These are phyloP conservation scores for Phytophthora chlamydospora DNA, from an alignment of 352 stramenopile species.

Conservation along the genomic window DNA sequence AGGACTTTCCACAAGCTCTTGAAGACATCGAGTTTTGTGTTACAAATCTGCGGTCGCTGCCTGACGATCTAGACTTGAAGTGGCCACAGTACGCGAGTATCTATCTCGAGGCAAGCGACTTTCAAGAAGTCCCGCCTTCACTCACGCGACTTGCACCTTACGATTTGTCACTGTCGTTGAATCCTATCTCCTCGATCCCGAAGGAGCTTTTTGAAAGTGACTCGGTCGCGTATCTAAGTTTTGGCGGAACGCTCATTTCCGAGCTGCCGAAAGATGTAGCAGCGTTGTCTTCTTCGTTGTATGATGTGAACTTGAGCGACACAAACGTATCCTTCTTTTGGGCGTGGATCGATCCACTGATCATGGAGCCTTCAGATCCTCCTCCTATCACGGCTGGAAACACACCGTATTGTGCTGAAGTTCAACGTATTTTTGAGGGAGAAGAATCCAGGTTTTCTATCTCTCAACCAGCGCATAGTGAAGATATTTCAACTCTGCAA, in stretches of 20 bases:
- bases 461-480: neutral
- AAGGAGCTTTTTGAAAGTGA: conserved; percentile 40
- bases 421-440: conserved; percentile 23
- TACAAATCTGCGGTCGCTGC: conserved; percentile 43
- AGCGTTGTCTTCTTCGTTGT: conserved; percentile 25
- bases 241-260: conserved; percentile 29
- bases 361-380: neutral
- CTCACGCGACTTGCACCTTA: conserved; percentile 29
- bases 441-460: conserved; percentile 7
- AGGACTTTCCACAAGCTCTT: conserved; percentile 19
- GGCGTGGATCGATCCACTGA: conserved; percentile 35
- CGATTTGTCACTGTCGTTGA: conserved; percentile 33
- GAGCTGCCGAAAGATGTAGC: conserved; percentile 29
- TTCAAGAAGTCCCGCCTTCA: conserved; percentile 14
- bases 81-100: conserved; percentile 46
- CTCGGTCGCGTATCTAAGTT: conserved; percentile 31
- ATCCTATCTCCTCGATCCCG: conserved; percentile 28
- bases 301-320: conserved; percentile 35
- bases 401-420: conserved; percentile 27
- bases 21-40: conserved; percentile 42
- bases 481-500: neutral
- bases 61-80: conserved; percentile 39
- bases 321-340: conserved; percentile 39
- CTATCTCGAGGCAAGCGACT: conserved; percentile 28
- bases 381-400: conserved; percentile 26